A percentile compares a stretch with the other conserved stretches of the same genome.
These are phyloP conservation scores for Coemansia sp. DNA, from an alignment of 192 early-diverging fungal species.

Conservation along the genomic window DNA sequence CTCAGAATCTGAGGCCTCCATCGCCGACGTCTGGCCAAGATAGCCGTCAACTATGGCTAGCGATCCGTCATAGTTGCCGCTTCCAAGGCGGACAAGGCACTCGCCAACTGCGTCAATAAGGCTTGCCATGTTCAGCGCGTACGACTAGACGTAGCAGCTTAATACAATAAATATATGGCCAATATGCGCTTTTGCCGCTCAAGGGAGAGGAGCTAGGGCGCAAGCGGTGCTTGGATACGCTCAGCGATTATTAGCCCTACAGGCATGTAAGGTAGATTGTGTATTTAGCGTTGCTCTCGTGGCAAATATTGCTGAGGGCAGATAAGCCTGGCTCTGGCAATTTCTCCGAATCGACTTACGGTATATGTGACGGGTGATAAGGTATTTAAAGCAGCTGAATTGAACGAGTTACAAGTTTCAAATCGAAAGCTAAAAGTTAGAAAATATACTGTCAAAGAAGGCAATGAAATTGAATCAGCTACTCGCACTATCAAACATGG, in stretches of 20 bases:
- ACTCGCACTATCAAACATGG: no score
- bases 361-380: no score
- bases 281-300: background rate
- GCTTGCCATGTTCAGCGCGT: conserved; percentile 6
- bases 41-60: conserved; percentile 25
- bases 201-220: background rate
- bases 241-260: background rate
- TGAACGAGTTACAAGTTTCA: no score
- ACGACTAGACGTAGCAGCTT: background rate
- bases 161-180: background rate
- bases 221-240: background rate
- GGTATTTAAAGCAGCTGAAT: no score
- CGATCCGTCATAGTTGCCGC: conserved; percentile 38
- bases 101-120: conserved; percentile 38
- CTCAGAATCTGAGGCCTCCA: background rate
- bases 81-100: conserved; percentile 34
- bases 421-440: no score
- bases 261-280: background rate
- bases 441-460: no score
- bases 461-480: no score
- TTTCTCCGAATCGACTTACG: no score
- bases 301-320: no score
- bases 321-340: no score
- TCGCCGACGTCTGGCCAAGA: background rate
- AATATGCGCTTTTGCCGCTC: background rate